Percentiles rank a stretch among this genome's conserved stretches.
These are phyloP conservation scores for Candida odintsovae DNA, from an alignment of 805 yeast species.

Conservation along the genomic window DNA sequence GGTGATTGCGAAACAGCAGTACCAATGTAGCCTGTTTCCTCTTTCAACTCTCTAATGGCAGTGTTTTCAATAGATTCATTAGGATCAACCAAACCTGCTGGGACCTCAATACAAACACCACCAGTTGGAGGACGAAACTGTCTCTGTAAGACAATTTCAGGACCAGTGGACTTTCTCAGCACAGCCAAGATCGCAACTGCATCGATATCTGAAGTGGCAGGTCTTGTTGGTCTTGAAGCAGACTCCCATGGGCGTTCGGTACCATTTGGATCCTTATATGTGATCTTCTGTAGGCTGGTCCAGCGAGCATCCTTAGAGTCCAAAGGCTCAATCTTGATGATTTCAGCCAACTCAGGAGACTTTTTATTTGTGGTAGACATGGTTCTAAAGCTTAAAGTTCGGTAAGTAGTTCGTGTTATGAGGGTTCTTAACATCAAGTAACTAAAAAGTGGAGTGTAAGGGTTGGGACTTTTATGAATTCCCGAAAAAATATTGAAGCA, in stretches of 20 bases:
- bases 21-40: constrained; percentile 92
- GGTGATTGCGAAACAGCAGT: constrained; percentile 42
- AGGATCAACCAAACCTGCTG: constrained; percentile 92
- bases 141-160: constrained; percentile 60
- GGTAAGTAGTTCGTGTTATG: not conserved
- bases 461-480: too few species aligned
- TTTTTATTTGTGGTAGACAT: constrained; percentile 19
- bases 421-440: not conserved
- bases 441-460: not conserved
- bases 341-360: constrained; percentile 31
- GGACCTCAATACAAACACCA: constrained; percentile 86
- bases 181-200: constrained; percentile 90
- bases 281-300: constrained; percentile 61
- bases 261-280: constrained; percentile 71
- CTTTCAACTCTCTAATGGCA: constrained; percentile 81
- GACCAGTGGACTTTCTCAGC: constrained; percentile 43
- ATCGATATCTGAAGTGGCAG: constrained; percentile 47
- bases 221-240: constrained; percentile 46
- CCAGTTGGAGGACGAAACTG: constrained; percentile 92
- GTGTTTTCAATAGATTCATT: constrained; percentile 71
- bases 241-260: constrained; percentile 79
- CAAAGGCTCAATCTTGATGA: constrained; percentile 25
- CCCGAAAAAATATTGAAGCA: not conserved
- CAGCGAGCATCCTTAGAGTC: constrained; percentile 50
- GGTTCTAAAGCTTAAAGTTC: not conserved